Evolutionary conservation across 2,329 filamentous ascomycete genomes (phyloP).

Genomic region (Arthrobotrys sinensis): DNA sequence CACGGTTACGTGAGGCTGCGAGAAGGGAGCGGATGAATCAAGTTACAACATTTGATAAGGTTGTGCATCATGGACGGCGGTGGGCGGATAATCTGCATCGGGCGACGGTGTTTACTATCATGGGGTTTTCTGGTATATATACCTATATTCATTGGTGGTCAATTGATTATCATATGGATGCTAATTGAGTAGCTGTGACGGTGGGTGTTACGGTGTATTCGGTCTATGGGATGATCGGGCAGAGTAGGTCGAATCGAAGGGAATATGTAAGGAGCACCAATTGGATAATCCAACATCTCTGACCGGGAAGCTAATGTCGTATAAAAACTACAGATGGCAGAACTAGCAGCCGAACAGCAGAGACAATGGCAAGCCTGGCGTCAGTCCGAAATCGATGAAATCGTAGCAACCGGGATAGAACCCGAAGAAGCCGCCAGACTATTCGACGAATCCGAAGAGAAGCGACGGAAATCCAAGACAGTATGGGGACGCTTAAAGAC

Average conservation of each 20-base stretch:
- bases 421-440: slow-evolving; percentile 45
- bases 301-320: background rate
- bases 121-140: slow-evolving; percentile 74
- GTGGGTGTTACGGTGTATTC: slow-evolving; percentile 51
- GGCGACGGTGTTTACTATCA: slow-evolving; percentile 74
- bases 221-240: slow-evolving; percentile 58
- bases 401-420: slow-evolving; percentile 52
- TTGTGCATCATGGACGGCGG: slow-evolving; percentile 72
- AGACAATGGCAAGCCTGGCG: slow-evolving; percentile 52
- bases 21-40: slow-evolving; percentile 70
- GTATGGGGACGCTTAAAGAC: slow-evolving; percentile 60
- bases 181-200: slow-evolving; percentile 50
- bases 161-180: slow-evolving; percentile 35
- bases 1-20: slow-evolving; percentile 71
- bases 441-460: slow-evolving; percentile 53
- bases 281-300: background rate
- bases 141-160: background rate
- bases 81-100: slow-evolving; percentile 76
- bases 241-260: slow-evolving; percentile 52
- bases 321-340: slow-evolving; percentile 23
- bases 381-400: slow-evolving; percentile 45
- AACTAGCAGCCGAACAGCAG: slow-evolving; percentile 40
- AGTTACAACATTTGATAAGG: slow-evolving; percentile 72
- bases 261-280: slow-evolving; percentile 51
- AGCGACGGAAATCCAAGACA: slow-evolving; percentile 58